phyloP scores from a whole-genome alignment of 2,329 filamentous ascomycete genomes.

The Epichloe bromicola region DNA sequence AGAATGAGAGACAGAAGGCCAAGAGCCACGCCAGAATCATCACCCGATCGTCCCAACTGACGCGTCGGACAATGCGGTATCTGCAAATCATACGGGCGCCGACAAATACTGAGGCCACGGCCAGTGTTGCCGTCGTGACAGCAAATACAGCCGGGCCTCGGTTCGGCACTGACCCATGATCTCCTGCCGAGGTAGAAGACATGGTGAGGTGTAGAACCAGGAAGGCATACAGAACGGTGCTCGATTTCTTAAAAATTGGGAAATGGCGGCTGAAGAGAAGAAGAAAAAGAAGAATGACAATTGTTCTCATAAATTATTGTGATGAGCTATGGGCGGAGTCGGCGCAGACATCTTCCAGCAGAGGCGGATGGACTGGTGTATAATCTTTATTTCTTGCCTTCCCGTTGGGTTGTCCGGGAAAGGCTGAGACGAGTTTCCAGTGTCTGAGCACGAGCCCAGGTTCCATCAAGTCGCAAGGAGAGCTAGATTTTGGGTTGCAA shows the following conservation, averaged over 20 bases:
- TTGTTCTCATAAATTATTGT: not conserved
- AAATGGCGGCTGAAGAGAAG: not conserved
- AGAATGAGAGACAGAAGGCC: slow-evolving; percentile 52
- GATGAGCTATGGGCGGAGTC: not conserved
- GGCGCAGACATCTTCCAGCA: slow-evolving; percentile 2
- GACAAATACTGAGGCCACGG: slow-evolving; percentile 62
- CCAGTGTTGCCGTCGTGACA: slow-evolving; percentile 57
- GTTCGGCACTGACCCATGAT: slow-evolving; percentile 24
- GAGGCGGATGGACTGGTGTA: not conserved
- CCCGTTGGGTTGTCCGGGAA: not conserved
- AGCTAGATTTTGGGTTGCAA: not conserved
- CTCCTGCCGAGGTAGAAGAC: slow-evolving; percentile 5
- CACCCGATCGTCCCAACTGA: slow-evolving; percentile 67
- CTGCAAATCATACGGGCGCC: slow-evolving; percentile 60
- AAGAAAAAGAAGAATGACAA: no score
- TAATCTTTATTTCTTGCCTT: not conserved
- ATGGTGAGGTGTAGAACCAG: slow-evolving; percentile 1
- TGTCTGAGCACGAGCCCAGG: not conserved
- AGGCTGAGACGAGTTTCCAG: not conserved
- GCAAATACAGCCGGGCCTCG: slow-evolving; percentile 51
- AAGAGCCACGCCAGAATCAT: slow-evolving; percentile 70
- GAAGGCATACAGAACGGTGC: slow-evolving; percentile 1
- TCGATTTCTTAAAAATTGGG: not conserved
- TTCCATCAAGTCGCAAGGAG: not conserved
- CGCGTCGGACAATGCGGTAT: slow-evolving; percentile 55